Evolutionary conservation across 768 basidiomycete genomes (phyloP).

Genomic region (Strobilomyces confusus): DNA sequence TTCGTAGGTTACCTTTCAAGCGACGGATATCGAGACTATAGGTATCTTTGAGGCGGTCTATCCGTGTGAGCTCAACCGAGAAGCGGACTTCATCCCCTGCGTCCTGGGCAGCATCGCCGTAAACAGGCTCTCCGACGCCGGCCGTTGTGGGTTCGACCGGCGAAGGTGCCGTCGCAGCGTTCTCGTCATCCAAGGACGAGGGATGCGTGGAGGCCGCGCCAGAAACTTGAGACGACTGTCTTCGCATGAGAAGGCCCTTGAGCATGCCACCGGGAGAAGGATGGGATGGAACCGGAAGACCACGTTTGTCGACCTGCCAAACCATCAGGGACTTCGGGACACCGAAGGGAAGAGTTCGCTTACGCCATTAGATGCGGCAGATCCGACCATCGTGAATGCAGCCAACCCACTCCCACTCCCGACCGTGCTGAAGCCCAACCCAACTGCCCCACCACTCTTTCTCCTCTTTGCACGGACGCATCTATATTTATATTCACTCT

Average conservation of each 20-base stretch:
- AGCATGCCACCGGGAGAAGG: slow-evolving; percentile 76
- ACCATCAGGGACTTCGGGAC: slow-evolving; percentile 7
- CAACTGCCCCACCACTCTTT: slow-evolving; percentile 46
- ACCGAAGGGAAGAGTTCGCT: slow-evolving; percentile 29
- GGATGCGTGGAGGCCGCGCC: slow-evolving; percentile 36
- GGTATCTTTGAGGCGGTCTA: slow-evolving; percentile 86
- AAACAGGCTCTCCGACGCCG: slow-evolving; percentile 50
- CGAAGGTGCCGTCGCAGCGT: slow-evolving; percentile 17
- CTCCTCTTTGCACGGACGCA: slow-evolving; percentile 77
- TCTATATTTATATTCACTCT: slow-evolving; percentile 87
- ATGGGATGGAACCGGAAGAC: slow-evolving; percentile 78
- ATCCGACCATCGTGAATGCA: slow-evolving; percentile 74
- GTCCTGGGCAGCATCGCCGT: slow-evolving; percentile 79
- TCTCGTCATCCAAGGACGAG: slow-evolving; percentile 48
- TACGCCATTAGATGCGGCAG: slow-evolving; percentile 84
- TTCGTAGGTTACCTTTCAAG: slow-evolving; percentile 87
- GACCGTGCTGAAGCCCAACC: slow-evolving; percentile 40
- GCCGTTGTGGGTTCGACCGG: slow-evolving; percentile 37
- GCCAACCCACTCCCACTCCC: slow-evolving; percentile 49
- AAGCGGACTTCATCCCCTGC: slow-evolving; percentile 95
- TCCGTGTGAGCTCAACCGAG: slow-evolving; percentile 87
- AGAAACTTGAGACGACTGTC: slow-evolving; percentile 81
- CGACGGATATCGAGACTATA: slow-evolving; percentile 90
- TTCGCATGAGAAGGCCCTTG: slow-evolving; percentile 82
- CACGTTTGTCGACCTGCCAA: slow-evolving; percentile 80